Evolutionary conservation across 2,329 filamentous ascomycete species (phyloP).

Genomic region (Microdochium nivale): DNA sequence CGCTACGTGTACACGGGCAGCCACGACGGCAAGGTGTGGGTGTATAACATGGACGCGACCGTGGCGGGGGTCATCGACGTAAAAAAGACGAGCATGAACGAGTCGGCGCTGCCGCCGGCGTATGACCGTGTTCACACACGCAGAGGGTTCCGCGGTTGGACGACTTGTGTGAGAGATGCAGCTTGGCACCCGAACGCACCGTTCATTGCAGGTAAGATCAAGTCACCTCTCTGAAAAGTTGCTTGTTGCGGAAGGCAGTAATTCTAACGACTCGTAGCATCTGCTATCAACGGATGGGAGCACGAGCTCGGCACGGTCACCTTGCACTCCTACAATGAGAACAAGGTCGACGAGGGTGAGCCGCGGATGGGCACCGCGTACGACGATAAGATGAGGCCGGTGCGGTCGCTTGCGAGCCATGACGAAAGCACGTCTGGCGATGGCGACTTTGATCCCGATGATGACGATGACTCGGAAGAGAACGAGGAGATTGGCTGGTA

Average conservation of each 20-base stretch:
- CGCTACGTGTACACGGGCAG: slow-evolving; percentile 91
- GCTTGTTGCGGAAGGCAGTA: background rate
- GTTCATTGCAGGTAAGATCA: slow-evolving; percentile 56
- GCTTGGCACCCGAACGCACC: slow-evolving; percentile 86
- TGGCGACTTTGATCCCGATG: slow-evolving; percentile 1
- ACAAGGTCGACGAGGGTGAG: slow-evolving; percentile 53
- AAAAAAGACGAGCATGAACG: slow-evolving; percentile 55
- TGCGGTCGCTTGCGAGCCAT: slow-evolving; percentile 2
- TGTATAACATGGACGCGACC: slow-evolving; percentile 92
- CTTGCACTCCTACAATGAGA: slow-evolving; percentile 70
- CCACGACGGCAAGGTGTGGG: slow-evolving; percentile 78
- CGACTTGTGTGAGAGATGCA: slow-evolving; percentile 76
- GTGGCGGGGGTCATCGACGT: slow-evolving; percentile 73
- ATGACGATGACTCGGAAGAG: background rate
- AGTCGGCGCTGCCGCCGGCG: slow-evolving; percentile 45
- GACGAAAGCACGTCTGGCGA: slow-evolving; percentile 7
- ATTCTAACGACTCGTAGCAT: slow-evolving; percentile 54
- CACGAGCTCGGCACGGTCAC: slow-evolving; percentile 68
- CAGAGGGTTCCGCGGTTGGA: slow-evolving; percentile 53
- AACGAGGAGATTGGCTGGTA: background rate
- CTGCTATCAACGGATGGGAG: slow-evolving; percentile 72
- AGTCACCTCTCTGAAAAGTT: slow-evolving; percentile 3
- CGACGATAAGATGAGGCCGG: slow-evolving; percentile 46
- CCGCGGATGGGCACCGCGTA: slow-evolving; percentile 50
- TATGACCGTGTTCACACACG: slow-evolving; percentile 46